A percentile compares a stretch with the other conserved stretches of the same genome.
These are phyloP conservation scores for Candida mattraensis DNA, from an alignment of 805 yeast genomes.

Conservation along the genomic window DNA sequence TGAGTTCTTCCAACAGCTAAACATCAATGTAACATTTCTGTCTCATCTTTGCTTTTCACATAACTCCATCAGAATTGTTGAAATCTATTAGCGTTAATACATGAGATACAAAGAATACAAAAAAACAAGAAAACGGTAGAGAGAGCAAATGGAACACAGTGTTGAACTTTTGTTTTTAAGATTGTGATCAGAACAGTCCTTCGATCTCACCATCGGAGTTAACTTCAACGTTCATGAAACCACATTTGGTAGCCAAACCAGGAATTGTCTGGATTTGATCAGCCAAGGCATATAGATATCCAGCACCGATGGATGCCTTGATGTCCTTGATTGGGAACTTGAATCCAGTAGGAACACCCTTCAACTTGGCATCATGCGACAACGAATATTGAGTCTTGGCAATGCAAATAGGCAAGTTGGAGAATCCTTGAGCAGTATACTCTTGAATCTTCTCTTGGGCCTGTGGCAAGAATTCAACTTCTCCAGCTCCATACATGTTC, in stretches of 20 bases:
- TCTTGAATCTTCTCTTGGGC: constrained; percentile 80
- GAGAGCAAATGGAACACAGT: constrained; percentile 8
- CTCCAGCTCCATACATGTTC: constrained; percentile 91
- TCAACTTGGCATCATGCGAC: constrained; percentile 89
- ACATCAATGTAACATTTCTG: no score
- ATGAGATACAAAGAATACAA: constrained; percentile 2
- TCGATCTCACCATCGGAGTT: constrained; percentile 88
- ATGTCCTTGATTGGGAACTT: constrained; percentile 93
- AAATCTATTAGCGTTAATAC: constrained; percentile 14
- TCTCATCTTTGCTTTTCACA: no score
- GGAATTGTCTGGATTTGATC: constrained; percentile 98
- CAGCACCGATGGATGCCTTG: constrained; percentile 94
- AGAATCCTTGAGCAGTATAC: constrained; percentile 85
- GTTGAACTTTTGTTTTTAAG: constrained; percentile 12
- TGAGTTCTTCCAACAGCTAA: not conserved
- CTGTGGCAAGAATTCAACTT: constrained; percentile 75
- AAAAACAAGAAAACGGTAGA: not conserved
- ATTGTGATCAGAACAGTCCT: constrained; percentile 67
- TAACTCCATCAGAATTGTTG: constrained; percentile 9
- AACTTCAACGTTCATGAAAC: constrained; percentile 96
- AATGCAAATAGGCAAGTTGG: constrained; percentile 88
- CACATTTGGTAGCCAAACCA: constrained; percentile 93
- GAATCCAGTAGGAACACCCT: constrained; percentile 95
- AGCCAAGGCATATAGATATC: constrained; percentile 92
- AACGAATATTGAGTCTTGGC: constrained; percentile 97